phyloP scores from a whole-genome alignment of 164 flowering plant genomes.

The Pachysandra terminalis region DNA sequence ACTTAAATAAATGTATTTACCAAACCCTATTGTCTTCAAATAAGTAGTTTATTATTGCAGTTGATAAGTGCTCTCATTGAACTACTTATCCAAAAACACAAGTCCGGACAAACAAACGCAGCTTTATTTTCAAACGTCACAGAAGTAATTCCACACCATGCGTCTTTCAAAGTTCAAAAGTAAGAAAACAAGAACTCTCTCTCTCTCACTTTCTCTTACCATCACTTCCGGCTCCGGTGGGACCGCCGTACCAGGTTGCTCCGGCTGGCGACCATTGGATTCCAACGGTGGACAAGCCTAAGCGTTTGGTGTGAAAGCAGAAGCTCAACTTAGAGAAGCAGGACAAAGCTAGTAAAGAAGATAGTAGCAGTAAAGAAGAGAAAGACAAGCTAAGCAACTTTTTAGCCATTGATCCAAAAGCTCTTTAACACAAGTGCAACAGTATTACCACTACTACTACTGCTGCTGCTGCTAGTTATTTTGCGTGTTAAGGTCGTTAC shows the following conservation, averaged over 20 bases:
- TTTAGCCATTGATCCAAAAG: not conserved
- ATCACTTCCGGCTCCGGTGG: conserved; percentile 44
- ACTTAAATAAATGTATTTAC: no score
- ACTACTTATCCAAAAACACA: no score
- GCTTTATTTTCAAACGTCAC: no score
- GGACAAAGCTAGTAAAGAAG: conserved; percentile 3
- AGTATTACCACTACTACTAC: no score
- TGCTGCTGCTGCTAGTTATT: not conserved
- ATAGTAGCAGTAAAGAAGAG: not conserved
- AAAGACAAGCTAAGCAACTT: not conserved
- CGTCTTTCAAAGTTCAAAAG: no score
- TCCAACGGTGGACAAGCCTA: conserved; percentile 16
- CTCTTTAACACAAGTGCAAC: conserved; percentile 1
- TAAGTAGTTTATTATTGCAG: no score
- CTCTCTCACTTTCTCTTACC: conserved; percentile 21
- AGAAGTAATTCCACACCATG: no score
- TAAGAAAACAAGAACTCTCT: no score
- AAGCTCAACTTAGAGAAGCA: conserved; percentile 16
- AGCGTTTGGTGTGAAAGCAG: conserved; percentile 15
- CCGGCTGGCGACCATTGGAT: conserved; percentile 43
- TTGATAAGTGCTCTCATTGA: no score
- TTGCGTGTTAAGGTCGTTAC: not conserved
- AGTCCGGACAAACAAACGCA: no score
- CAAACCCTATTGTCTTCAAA: no score
- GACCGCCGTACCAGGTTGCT: conserved; percentile 62